Base-by-base conservation (phyloP, 202 grass and related monocot genomes). In the Hordeum pubiflorum region DNA sequence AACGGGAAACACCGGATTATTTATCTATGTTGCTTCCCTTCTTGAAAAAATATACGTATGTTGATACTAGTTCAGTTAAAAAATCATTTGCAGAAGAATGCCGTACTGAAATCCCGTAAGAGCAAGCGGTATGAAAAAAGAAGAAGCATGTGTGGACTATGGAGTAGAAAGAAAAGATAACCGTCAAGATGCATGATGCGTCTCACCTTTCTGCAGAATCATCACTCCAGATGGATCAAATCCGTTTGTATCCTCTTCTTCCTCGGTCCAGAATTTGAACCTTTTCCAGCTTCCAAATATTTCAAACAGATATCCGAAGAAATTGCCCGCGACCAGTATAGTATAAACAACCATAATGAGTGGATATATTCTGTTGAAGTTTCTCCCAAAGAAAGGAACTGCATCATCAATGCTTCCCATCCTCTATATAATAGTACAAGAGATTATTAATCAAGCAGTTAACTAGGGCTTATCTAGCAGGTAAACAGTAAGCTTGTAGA, bases 311-410 rank as follows among this genome's bases (percentile, higher is more conserved):
- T 89, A 86, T 9, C 82, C 86, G 39, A 94, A 94, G 69, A 72
- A 72, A 46, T 72, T 72, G 5, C 69, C 43, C 14, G 69, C 69
- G 7, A 72, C 69, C 23, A 72, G 41, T 50, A 72, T 18, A 14
- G 91, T 97, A 78, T 92, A 97, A 63, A 97, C 81, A 83, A 97
- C 94, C 94, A 97, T 94, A 84, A 97, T 97, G 79, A 97, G 87
- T 63, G 94, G 94, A 76, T 94, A 97, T 10, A 97, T 94, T 90
- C 89, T 97, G 87, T 97, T 97, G 81, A 97, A 94, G 41, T 82
- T 85, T 81, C 87, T 94, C 40, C 94, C 91, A 68, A 97, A 97
- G 85, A 97, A 97, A 75, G 94, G 91, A 23, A 94, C 89, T 10
- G 90, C 79, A 62, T 89, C 90, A 69, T 91, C 95, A n/a, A 94